Evolutionary conservation across 257 asterid genomes (phyloP).

Genomic region (Orobanche coerulescens): DNA sequence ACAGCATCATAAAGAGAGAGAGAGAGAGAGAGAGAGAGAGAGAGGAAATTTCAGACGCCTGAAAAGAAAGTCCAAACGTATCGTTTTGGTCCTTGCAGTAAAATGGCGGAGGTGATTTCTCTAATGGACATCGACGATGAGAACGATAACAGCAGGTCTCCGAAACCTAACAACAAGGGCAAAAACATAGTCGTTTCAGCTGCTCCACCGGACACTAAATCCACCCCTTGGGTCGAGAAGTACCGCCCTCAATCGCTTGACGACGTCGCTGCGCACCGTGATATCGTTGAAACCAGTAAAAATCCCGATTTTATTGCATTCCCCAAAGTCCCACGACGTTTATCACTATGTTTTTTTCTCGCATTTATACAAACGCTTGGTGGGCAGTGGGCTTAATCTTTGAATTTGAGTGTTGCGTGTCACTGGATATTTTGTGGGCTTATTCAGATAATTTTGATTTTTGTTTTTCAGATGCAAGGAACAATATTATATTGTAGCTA

Average conservation of each 20-base stretch:
- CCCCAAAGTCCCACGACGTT: neutral
- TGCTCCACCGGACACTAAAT: slow-evolving; percentile 36
- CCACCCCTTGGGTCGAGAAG: slow-evolving; percentile 97
- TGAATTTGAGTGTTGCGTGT: neutral
- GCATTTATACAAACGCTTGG: slow-evolving; percentile 30
- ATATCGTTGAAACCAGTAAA: slow-evolving; percentile 82
- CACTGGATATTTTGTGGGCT: neutral
- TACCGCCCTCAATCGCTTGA: slow-evolving; percentile 91
- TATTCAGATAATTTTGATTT: neutral
- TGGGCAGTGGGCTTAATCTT: slow-evolving; percentile 21
- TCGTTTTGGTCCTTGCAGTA: slow-evolving; percentile 10
- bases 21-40: neutral
- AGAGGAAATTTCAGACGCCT: slow-evolving; percentile 12
- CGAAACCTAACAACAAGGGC: slow-evolving; percentile 43
- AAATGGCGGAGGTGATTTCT: slow-evolving; percentile 59
- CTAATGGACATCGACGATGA: slow-evolving; percentile 78
- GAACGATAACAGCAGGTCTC: slow-evolving; percentile 15
- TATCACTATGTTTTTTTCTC: neutral
- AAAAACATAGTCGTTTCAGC: slow-evolving; percentile 39
- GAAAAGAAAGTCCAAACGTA: slow-evolving; percentile 15
- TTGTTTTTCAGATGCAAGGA: neutral
- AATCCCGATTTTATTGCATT: neutral
- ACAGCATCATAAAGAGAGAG: neutral
- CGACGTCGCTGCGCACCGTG: slow-evolving; percentile 98
- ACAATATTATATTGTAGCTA: neutral